These are phyloP conservation scores for Kwoniella dejecticola DNA, from an alignment of 768 basidiomycete genomes.

Conservation along the genomic window DNA sequence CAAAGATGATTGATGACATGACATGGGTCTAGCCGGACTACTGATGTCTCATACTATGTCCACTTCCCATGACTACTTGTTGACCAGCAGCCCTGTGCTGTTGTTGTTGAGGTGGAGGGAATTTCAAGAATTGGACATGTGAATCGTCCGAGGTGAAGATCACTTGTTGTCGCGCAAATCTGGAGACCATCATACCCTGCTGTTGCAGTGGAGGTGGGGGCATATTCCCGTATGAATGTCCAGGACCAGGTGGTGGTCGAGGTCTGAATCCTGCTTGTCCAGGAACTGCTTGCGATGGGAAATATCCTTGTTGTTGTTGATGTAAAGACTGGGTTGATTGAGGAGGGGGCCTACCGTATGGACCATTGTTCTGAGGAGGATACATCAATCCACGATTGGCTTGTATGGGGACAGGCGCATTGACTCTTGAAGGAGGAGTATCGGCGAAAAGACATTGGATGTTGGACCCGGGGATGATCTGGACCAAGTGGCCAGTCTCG, in stretches of 20 bases:
- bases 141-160: conserved; percentile 82
- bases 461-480: conserved; percentile 92
- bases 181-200: conserved; percentile 20
- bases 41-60: conserved; percentile 10
- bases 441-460: conserved; percentile 90
- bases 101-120: conserved; percentile 30
- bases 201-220: conserved; percentile 34
- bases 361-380: neutral
- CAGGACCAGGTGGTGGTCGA: conserved; percentile 3
- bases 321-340: neutral
- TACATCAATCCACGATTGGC: conserved; percentile 52
- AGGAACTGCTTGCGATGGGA: conserved; percentile 9
- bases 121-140: conserved; percentile 54
- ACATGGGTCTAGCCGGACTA: too few species aligned
- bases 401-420: conserved; percentile 58
- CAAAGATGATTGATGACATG: too few species aligned
- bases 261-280: conserved; percentile 17
- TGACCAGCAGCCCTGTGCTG: neutral
- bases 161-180: conserved; percentile 65
- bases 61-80: neutral
- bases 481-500: conserved; percentile 84
- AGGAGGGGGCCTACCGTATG: conserved; percentile 15
- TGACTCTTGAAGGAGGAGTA: conserved; percentile 81
- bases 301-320: conserved; percentile 13
- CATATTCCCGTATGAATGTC: conserved; percentile 39